phyloP scores from a whole-genome alignment of 2,329 filamentous ascomycete genomes.

The Nigrospora oryzae region DNA sequence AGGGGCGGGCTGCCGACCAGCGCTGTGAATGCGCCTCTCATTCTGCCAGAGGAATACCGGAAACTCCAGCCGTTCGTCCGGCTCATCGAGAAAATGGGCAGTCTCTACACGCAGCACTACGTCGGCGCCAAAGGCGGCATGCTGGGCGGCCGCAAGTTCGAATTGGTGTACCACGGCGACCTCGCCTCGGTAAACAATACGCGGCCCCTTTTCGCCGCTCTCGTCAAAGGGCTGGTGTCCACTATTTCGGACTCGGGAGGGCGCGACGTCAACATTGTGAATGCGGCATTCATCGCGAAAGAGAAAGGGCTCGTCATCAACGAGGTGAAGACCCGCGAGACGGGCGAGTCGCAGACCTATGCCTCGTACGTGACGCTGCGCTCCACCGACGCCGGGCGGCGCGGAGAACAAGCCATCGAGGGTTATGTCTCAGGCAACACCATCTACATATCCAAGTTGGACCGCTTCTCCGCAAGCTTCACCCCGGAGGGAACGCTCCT shows the following conservation, averaged over 20 bases:
- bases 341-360: slow-evolving; percentile 50
- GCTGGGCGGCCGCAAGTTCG: slow-evolving; percentile 59
- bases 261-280: slow-evolving; percentile 73
- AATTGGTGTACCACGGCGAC: slow-evolving; percentile 70
- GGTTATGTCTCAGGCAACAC: slow-evolving; percentile 58
- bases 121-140: slow-evolving; percentile 30
- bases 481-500: slow-evolving; percentile 64
- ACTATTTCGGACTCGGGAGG: slow-evolving; percentile 60
- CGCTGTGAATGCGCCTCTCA: slow-evolving; percentile 75
- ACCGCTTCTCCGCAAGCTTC: slow-evolving; percentile 66
- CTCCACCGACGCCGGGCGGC: slow-evolving; percentile 28
- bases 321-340: slow-evolving; percentile 59
- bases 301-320: slow-evolving; percentile 72
- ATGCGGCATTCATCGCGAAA: slow-evolving; percentile 65
- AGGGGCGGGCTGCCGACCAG: slow-evolving; percentile 64
- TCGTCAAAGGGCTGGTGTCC: slow-evolving; percentile 67
- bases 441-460: slow-evolving; percentile 64
- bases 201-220: slow-evolving; percentile 67
- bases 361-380: slow-evolving; percentile 64
- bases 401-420: slow-evolving; percentile 39
- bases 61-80: slow-evolving; percentile 70
- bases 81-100: slow-evolving; percentile 72
- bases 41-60: slow-evolving; percentile 71
- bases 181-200: slow-evolving; percentile 65
- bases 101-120: slow-evolving; percentile 72